Evolutionary conservation across 352 stramenopile genomes (phyloP), one percentile per base, ranked within the genome.

Genomic region (Vaucheria bursata): DNA sequence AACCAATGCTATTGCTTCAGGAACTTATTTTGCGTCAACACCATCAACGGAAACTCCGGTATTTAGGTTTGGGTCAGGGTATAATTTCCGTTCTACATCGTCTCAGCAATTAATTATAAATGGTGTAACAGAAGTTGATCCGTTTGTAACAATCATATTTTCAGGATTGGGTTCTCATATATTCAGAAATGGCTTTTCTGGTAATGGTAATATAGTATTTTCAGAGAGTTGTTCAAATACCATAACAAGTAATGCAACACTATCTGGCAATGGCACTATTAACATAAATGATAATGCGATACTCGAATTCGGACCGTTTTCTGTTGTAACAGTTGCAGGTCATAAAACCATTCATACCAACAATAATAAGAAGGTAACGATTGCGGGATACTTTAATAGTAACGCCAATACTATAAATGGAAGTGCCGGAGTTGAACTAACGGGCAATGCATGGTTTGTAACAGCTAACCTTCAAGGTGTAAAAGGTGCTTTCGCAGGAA

Each of bases 71-170:
- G 45, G 45, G 45, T 59, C 45, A 59, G 45, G 45, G 45, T 59
- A 59, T 59, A 59, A 59, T 59, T 59, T 59, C 45, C 45, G 45
- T 59, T 59, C 45, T 59, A 59, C 45, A 59, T 59, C 45, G 45
- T 59, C 45, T 59, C 45, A 59, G 45, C 45, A 59, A 59, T 59
- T 59, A 59, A 59, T 59, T 59, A 59, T 59, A 59, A 59, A 59
- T 59, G 45, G 45, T 59, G 45, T 59, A 59, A 59, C 45, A 59
- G 45, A 59, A 59, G 45, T 59, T 59, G 45, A 59, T 59, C 45
- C 45, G 45, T 59, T 59, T 59, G 45, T 59, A 59, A 59, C 45
- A 59, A 59, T 59, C 45, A 59, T 59, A 59, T 59, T 59, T 59
- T 59, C 45, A 59, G 45, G 45, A 59, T 59, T 59, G 45, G 45